Percentiles rank a stretch among this genome's conserved stretches.
Conservation (phyloP, 2,329 filamentous ascomycete genomes). For the Ophiostoma novo-ulmi region DNA sequence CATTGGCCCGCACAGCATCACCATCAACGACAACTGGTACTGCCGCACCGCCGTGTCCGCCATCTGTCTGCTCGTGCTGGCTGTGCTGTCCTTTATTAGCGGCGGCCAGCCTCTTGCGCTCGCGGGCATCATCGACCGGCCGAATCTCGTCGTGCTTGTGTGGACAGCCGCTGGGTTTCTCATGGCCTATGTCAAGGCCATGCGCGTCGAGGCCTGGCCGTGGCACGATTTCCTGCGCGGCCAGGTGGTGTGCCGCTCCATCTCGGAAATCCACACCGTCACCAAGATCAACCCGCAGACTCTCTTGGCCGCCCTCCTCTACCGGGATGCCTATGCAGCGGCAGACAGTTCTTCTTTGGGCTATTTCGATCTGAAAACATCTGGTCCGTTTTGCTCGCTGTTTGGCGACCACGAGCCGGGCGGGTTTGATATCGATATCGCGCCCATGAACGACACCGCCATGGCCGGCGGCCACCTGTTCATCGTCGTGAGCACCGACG, state of each 20-base stretch:
- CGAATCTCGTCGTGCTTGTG: conserved; percentile 9
- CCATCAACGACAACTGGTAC: conserved; percentile 14
- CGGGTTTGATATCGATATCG: conserved; percentile 10
- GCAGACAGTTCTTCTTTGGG: neutral
- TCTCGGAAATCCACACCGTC: conserved; percentile 3
- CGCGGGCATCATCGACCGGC: neutral
- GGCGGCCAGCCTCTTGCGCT: neutral
- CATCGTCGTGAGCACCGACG: conserved; percentile 2
- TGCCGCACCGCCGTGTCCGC: neutral
- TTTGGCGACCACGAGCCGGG: conserved; percentile 2
- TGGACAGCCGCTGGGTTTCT: conserved; percentile 13
- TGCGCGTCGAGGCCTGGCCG: conserved; percentile 13
- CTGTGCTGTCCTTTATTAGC: neutral
- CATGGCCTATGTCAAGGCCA: conserved; percentile 8
- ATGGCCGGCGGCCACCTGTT: conserved; percentile 15
- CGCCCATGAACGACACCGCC: conserved; percentile 5
- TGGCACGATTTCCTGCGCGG: conserved; percentile 12
- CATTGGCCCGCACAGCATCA: conserved; percentile 12
- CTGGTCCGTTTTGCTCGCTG: conserved; percentile 9
- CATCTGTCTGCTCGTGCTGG: neutral
- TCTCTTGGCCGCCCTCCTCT: conserved; percentile 1
- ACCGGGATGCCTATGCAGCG: neutral
- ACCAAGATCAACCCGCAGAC: conserved; percentile 14
- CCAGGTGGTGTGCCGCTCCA: conserved; percentile 11
- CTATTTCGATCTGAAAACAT: neutral